Percentiles rank a stretch among this genome's conserved stretches.
Conservation (phyloP, 2,329 filamentous ascomycete species). For the Monilinia fructicola region DNA sequence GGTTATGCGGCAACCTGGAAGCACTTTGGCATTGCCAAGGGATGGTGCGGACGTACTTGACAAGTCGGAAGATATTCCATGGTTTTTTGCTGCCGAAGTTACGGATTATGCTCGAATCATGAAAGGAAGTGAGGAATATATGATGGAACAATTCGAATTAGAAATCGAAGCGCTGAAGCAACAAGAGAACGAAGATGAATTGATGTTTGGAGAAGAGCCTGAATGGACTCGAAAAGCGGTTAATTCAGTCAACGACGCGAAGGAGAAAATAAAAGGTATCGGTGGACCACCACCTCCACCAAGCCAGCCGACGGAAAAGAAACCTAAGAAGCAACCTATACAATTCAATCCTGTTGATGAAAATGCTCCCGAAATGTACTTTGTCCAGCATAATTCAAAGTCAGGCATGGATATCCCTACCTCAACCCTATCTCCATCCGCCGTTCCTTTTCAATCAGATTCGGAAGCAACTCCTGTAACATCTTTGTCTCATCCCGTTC, state of each 20-base stretch:
- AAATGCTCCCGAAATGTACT: constrained; percentile 53
- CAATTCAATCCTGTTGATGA: constrained; percentile 48
- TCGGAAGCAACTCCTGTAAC: neutral
- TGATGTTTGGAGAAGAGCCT: constrained; percentile 89
- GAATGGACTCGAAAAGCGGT: constrained; percentile 90
- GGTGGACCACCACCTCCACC: constrained; percentile 60
- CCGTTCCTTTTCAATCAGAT: constrained; percentile 4
- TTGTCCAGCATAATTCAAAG: constrained; percentile 47
- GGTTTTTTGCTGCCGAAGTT: constrained; percentile 92
- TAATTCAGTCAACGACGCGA: constrained; percentile 68
- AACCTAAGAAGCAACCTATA: constrained; percentile 49
- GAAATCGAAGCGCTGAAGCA: constrained; percentile 73
- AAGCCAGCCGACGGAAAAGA: constrained; percentile 51
- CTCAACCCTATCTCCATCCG: constrained; percentile 10
- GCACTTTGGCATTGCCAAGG: constrained; percentile 82
- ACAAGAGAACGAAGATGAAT: constrained; percentile 85
- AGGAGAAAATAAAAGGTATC: constrained; percentile 70
- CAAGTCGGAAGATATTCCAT: constrained; percentile 77
- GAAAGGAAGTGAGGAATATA: constrained; percentile 89
- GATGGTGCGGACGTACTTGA: constrained; percentile 71
- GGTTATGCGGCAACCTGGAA: constrained; percentile 76
- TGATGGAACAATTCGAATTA: constrained; percentile 74
- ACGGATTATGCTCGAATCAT: constrained; percentile 94
- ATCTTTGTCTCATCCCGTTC: neutral
- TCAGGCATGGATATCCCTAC: constrained; percentile 45